Conservation (phyloP, 2,329 filamentous ascomycete species). For the Podosphaera leucotricha region DNA sequence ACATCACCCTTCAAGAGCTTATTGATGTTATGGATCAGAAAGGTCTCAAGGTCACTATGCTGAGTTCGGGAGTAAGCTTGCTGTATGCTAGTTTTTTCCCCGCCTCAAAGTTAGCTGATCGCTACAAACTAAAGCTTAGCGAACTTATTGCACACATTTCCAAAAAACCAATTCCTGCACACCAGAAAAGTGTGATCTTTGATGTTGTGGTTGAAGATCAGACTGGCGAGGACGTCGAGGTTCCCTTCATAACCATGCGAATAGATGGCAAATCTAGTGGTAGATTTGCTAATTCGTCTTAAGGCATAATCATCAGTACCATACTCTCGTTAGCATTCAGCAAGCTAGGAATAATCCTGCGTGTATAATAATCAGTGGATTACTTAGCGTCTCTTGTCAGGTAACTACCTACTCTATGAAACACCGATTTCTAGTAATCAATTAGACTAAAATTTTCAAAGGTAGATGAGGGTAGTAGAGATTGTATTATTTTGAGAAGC, state of each 20-base stretch:
- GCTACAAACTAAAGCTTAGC: slow-evolving; percentile 63
- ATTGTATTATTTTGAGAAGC: no score
- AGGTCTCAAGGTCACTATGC: slow-evolving; percentile 69
- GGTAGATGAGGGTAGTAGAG: no score
- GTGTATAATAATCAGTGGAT: no score
- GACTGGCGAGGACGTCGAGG: slow-evolving; percentile 81
- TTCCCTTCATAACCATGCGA: slow-evolving; percentile 88
- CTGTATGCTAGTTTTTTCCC: slow-evolving; percentile 88
- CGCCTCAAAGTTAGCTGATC: slow-evolving; percentile 52
- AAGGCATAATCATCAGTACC: no score
- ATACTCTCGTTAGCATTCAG: no score
- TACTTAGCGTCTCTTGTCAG: no score
- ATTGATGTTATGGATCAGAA: slow-evolving; percentile 58
- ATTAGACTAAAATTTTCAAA: no score
- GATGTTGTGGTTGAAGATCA: slow-evolving; percentile 83
- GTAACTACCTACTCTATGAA: no score
- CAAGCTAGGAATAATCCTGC: no score
- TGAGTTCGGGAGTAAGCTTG: slow-evolving; percentile 90
- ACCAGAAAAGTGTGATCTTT: slow-evolving; percentile 90
- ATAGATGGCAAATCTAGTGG: slow-evolving; percentile 3
- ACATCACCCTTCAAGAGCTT: slow-evolving; percentile 69
- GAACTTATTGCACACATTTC: slow-evolving; percentile 70
- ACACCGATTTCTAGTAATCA: no score
- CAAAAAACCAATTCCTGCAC: slow-evolving; percentile 72
- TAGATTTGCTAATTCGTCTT: slow-evolving; percentile 19